A percentile compares a stretch with the other conserved stretches of the same genome.
Evolutionary conservation across 306 rosid species (phyloP).

Genomic region (Corylus americana): DNA sequence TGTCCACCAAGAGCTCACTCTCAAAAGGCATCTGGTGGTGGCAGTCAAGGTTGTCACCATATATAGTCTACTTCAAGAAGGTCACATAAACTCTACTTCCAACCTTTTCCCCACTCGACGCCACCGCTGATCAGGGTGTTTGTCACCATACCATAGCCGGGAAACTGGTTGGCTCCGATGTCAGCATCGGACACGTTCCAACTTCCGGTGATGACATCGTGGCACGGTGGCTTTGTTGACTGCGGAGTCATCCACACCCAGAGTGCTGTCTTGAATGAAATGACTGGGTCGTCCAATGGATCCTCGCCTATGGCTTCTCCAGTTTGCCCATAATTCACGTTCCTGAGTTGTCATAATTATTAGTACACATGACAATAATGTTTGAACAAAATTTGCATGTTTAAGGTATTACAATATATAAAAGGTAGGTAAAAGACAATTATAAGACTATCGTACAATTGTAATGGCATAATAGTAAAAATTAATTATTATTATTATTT

Average conservation of each 20-base stretch:
- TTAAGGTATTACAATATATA: too few relatives aligned
- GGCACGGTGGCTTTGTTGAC: slow-evolving; percentile 66
- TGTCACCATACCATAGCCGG: slow-evolving; percentile 41
- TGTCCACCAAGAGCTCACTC: slow-evolving; percentile 5
- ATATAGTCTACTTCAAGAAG: slow-evolving; percentile 16
- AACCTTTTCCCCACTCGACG: slow-evolving; percentile 38
- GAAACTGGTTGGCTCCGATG: slow-evolving; percentile 18
- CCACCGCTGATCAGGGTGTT: slow-evolving; percentile 44
- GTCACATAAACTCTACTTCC: slow-evolving; percentile 37
- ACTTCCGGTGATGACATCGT: slow-evolving; percentile 48
- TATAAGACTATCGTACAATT: too few relatives aligned
- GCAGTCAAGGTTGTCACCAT: slow-evolving; percentile 35
- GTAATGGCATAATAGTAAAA: too few relatives aligned
- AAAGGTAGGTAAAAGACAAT: too few relatives aligned
- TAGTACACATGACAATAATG: too few relatives aligned
- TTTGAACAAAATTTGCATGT: too few relatives aligned
- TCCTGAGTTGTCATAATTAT: slow-evolving; percentile 29
- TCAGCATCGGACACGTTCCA: slow-evolving; percentile 57
- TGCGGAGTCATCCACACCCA: slow-evolving; percentile 86
- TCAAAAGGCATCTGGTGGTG: slow-evolving; percentile 29
- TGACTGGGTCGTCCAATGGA: slow-evolving; percentile 42
- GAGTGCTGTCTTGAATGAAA: slow-evolving; percentile 62
- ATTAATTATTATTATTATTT: too few relatives aligned
- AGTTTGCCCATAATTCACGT: slow-evolving; percentile 63
- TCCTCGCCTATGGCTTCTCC: not conserved